phyloP scores from a whole-genome alignment of 2,329 filamentous ascomycete genomes.

The Talaromyces islandicus region DNA sequence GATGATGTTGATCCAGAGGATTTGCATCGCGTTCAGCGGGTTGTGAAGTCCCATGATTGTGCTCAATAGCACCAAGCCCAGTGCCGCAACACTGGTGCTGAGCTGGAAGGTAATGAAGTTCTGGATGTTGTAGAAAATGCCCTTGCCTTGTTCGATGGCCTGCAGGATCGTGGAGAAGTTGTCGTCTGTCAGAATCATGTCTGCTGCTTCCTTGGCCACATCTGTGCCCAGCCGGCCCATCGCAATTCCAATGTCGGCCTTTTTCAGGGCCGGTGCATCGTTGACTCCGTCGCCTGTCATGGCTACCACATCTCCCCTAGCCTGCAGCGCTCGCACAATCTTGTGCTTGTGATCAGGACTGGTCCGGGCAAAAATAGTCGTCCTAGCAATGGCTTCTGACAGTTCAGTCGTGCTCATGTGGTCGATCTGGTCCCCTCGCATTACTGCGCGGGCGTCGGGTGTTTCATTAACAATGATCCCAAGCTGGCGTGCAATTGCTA shows the following conservation, averaged over 20 bases:
- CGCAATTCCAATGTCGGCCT: constrained; percentile 93
- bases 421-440: constrained; percentile 89
- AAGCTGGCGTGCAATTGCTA: constrained; percentile 90
- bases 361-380: constrained; percentile 91
- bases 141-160: constrained; percentile 97
- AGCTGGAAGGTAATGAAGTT: constrained; percentile 99
- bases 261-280: constrained; percentile 92
- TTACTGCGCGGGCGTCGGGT: constrained; percentile 56
- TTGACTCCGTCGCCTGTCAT: constrained; percentile 99
- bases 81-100: constrained; percentile 88
- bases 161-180: constrained; percentile 87
- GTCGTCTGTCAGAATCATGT: constrained; percentile 83
- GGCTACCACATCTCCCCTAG: constrained; percentile 90
- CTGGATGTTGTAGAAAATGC: constrained; percentile 99
- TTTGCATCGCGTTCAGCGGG: constrained; percentile 98
- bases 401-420: constrained; percentile 81
- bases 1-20: constrained; percentile 96
- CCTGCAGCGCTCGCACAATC: constrained; percentile 85
- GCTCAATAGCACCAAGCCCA: constrained; percentile 86
- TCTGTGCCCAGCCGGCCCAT: constrained; percentile 96
- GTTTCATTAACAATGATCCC: constrained; percentile 74
- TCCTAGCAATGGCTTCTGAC: constrained; percentile 75
- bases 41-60: constrained; percentile 91
- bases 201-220: constrained; percentile 89
- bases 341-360: constrained; percentile 98